Percentiles rank a stretch among this genome's conserved stretches.
phyloP scores from a whole-genome alignment of 305 asterid species.

The Fraxinus paxiana region DNA sequence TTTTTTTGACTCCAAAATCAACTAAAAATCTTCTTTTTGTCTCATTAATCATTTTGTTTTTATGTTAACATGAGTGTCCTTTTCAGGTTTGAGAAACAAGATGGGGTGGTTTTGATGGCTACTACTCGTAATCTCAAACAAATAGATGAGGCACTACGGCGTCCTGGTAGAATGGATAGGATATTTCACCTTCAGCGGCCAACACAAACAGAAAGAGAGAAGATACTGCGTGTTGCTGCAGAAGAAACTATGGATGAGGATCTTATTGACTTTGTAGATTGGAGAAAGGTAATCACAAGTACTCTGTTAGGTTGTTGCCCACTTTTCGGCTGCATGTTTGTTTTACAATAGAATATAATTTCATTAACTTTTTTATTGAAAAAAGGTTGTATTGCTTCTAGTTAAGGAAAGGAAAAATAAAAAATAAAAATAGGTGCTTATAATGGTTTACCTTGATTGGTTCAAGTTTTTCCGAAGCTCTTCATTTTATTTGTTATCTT shows the following conservation, averaged over 20 bases:
- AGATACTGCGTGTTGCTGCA: conserved; percentile 66
- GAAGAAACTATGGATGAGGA: conserved; percentile 90
- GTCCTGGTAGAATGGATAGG: conserved; percentile 99
- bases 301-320: not conserved
- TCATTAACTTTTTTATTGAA: conserved; percentile 9
- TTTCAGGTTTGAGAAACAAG: conserved; percentile 93
- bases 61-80: not conserved
- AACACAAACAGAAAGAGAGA: conserved; percentile 82
- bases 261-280: conserved; percentile 74
- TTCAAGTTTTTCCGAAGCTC: not conserved
- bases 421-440: not conserved
- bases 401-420: not conserved
- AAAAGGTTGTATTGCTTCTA: not conserved
- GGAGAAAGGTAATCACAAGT: conserved; percentile 66
- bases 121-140: conserved; percentile 86
- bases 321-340: not conserved
- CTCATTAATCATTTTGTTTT: not conserved
- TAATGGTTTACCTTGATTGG: not conserved
- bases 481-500: not conserved
- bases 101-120: conserved; percentile 98
- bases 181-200: conserved; percentile 89
- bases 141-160: conserved; percentile 87
- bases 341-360: not conserved
- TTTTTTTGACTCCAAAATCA: conserved; percentile 3
- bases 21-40: not conserved